Evolutionary conservation across 2,329 filamentous ascomycete genomes (phyloP), one percentile per base, ranked within the genome.

Genomic region (Cercospora sp.): DNA sequence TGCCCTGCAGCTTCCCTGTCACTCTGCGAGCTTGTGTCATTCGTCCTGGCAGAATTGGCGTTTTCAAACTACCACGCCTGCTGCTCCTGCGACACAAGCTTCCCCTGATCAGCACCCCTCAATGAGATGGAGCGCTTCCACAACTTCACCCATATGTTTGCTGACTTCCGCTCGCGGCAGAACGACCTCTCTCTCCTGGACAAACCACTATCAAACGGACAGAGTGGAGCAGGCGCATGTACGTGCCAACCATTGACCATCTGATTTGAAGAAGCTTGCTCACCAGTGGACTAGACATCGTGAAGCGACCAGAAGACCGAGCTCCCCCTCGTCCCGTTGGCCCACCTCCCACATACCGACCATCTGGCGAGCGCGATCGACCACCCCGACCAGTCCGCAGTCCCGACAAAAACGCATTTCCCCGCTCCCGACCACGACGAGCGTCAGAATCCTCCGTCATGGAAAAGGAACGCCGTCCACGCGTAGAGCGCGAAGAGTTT

Each of bases 381-480:
- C 80, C 74, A 67, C 79, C 73, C 57, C 77, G 79, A 60, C 73
- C 80, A 73, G 72, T 78, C 68, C 81, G 64, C 79, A 71, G 81
- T 58, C 75, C 68, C 30, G 72, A 76, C 66, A 80, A 82, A 64
- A 77, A 79, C 45, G 78, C 80, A 59, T 81, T 83, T 57, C 81
- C 65, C 7, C 65, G 84, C 42, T 60, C 67, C 6, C 67, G 65
- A 55, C 66, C 86, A 18, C 87, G 91, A 73, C 88, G 92, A 73
- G 93, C 94, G 78, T 94, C 92, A 2, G 92, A 94, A 67, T 92
- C 91, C 0, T 94, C 92, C 0, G 82, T 92, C 57, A 82, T 89
- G 75, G 89, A 88, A 74, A 88, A 85, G 76, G 84, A 86, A 5
- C 80, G 89, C 66, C 87, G 86, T 53, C 86, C 90, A 86, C 88